Base-by-base conservation (phyloP, 164 flowering plant species). In the Vitis riparia region DNA sequence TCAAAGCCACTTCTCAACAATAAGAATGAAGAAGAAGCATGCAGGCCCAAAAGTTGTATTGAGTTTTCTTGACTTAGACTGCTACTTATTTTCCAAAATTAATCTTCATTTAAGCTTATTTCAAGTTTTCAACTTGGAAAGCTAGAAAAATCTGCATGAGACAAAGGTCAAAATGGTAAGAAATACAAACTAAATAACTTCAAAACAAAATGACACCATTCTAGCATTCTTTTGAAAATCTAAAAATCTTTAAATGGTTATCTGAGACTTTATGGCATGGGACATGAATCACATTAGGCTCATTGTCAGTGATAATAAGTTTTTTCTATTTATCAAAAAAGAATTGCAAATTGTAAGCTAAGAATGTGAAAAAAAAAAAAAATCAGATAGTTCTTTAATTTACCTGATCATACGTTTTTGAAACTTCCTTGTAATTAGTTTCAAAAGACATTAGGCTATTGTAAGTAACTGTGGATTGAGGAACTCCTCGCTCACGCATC, bases 401-500 rank as follows among this genome's bases (percentile, higher is more conserved):
- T 86, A 95, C 99, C 94, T 93, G 93, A 69, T 96, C 95, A 78
- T 90, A 96, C 13, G 88, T 87, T 49, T 76, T 85, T 68, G 97
- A 88, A 63, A 92, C 98, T 75, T 96, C 99, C 88, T 93, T 93
- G 85, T 90, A 96, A 75, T 84, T 86, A 29, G 80, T 86, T 72
- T 93, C 99, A 72, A 90, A 91, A 52, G 99, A 91, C 99, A 96
- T 96, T 19, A 96, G 85, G 67, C 97, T 88, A 68, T 93, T 96
- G 78, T 81, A 96, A 76, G 99, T 93, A 59, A 91, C 87, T 29
- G 99, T 88, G 47, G 90, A 79, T 79, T 80, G 93, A 10, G 77
- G 83, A 63, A 96, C 75, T 74, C 97, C 97, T 75, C 89, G 79
- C 58, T 87, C 91, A 66, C 87, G 75, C 99, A 96, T 96, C 79